Evolutionary conservation across 2,329 filamentous ascomycete genomes (phyloP), one percentile per base, ranked within the genome.

Genomic region (Stagonosporopsis vannaccii): DNA sequence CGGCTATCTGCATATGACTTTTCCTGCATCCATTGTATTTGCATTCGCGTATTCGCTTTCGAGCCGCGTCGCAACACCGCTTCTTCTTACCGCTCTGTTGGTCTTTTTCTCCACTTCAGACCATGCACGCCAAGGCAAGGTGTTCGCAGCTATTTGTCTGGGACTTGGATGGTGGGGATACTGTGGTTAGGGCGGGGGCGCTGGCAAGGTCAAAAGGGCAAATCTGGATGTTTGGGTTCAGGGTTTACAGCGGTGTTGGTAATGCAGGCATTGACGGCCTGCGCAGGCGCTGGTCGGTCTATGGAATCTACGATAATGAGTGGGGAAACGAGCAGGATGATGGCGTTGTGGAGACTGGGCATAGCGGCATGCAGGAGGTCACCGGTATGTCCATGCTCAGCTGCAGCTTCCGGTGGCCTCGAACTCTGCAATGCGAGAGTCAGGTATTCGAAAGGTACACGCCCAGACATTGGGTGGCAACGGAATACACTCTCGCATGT

Each of bases 221-320:
- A 49, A 28, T 52, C 40, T 53, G 25, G 54, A 51, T 50, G 58
- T 59, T 58, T 57, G 56, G 42, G 44, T 64, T 56, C 64, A 61
- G 49, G 41, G 63, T 71, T 68, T 22, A 58, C 56, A 59, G 57
- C 52, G 58, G 60, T 51, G 57, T 52, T 47, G 41, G 42, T 72
- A 67, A 71, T 70, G 62, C 51, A 52, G 51, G 56, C 41, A 56
- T 43, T 49, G 58, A 58, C 44, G 57, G 54, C 65, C 60, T 62
- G 65, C 68, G 72, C 72, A 52, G 72, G 72, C 72, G 66, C 67
- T 65, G 71, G 70, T 63, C 58, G 50, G 59, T 55, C 45, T 52
- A 45, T 51, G 48, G 52, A 58, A 58, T 57, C 55, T 61, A 65
- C 57, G 63, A 72, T 72, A 67, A 72, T 66, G 58, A 59, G 51